phyloP scores from a whole-genome alignment of 495 filamentous ascomycete species.

The Penicillium ucsense region DNA sequence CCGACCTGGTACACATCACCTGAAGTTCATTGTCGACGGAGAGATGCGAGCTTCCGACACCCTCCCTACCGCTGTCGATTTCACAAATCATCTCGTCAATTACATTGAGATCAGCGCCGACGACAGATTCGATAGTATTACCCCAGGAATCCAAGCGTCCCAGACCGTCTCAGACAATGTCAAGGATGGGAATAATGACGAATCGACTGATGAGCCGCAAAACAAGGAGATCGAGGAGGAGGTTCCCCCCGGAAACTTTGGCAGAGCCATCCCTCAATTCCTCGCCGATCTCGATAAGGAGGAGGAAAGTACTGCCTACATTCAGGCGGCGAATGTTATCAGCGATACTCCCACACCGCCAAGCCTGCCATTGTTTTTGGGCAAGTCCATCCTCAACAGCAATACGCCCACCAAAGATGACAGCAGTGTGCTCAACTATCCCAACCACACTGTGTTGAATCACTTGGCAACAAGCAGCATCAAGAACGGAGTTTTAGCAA shows the following conservation, averaged over 20 bases:
- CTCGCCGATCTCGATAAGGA: slow-evolving; percentile 75
- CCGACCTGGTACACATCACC: slow-evolving; percentile 86
- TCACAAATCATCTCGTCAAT: slow-evolving; percentile 92
- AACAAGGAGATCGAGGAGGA: slow-evolving; percentile 39
- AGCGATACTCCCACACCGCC: slow-evolving; percentile 74
- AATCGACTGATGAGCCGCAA: slow-evolving; percentile 31
- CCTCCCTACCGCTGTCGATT: slow-evolving; percentile 91
- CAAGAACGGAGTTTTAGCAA: slow-evolving; percentile 90
- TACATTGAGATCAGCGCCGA: slow-evolving; percentile 89
- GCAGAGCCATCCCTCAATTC: slow-evolving; percentile 66
- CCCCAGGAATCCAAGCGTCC: slow-evolving; percentile 36
- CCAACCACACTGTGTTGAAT: slow-evolving; percentile 94
- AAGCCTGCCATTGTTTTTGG: slow-evolving; percentile 79
- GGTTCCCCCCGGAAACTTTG: slow-evolving; percentile 38
- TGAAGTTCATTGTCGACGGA: slow-evolving; percentile 91
- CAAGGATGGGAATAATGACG: slow-evolving; percentile 24
- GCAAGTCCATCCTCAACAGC: slow-evolving; percentile 89
- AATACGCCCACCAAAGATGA: slow-evolving; percentile 91
- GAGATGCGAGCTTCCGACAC: slow-evolving; percentile 81
- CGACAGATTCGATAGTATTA: slow-evolving; percentile 37
- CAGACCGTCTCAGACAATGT: slow-evolving; percentile 31
- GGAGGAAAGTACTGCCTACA: slow-evolving; percentile 62
- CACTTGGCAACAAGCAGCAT: slow-evolving; percentile 98
- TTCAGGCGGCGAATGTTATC: slow-evolving; percentile 58
- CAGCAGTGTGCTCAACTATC: slow-evolving; percentile 88